Percentiles rank a stretch among this genome's conserved stretches.
Conservation (phyloP, 2,329 filamentous ascomycete species). For the Xylariaceae sp. region DNA sequence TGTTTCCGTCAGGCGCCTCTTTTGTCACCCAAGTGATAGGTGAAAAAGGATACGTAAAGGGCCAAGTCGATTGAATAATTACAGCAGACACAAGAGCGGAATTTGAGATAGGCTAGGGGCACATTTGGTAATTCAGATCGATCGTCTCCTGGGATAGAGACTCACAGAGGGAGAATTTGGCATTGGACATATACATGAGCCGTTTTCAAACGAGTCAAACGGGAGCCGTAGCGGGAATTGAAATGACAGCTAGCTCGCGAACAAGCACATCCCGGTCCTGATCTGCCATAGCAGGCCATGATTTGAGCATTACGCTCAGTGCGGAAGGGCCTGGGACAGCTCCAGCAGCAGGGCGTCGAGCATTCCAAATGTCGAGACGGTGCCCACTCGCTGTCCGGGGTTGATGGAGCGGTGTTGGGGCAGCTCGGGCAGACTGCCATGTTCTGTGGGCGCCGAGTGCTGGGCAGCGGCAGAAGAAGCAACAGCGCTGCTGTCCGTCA, state of each 20-base stretch:
- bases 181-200: constrained; percentile 6
- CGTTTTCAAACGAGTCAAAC: constrained; percentile 4
- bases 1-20: constrained; percentile 10
- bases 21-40: constrained; percentile 8
- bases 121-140: constrained; percentile 14
- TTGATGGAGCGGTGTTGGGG: no score
- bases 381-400: no score
- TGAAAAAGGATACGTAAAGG: background rate
- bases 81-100: constrained; percentile 1
- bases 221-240: constrained; percentile 13
- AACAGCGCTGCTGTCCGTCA: no score
- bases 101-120: constrained; percentile 17
- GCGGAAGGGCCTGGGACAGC: constrained; percentile 8
- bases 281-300: background rate
- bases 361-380: no score
- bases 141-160: constrained; percentile 7
- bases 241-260: background rate
- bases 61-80: constrained; percentile 1
- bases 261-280: background rate
- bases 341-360: no score
- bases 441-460: no score
- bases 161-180: constrained; percentile 9
- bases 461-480: no score
- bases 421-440: no score
- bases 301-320: constrained; percentile 17